These are phyloP conservation scores for Garcia nutans DNA, from an alignment of 345 rosid species.

Conservation along the genomic window DNA sequence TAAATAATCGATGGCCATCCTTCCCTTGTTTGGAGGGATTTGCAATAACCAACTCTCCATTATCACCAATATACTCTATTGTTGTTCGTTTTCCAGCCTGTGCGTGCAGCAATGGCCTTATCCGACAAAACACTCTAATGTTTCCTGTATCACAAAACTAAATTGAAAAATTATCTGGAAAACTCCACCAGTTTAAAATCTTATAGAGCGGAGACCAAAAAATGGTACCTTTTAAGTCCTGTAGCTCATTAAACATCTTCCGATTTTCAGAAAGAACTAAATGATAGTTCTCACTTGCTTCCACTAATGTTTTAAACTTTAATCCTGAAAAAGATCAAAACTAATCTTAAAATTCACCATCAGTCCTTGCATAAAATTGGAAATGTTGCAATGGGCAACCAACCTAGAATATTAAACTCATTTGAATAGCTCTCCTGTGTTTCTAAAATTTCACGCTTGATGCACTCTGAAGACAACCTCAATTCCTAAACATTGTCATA, in stretches of 20 bases:
- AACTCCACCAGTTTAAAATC: not conserved
- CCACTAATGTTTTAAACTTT: constrained; percentile 49
- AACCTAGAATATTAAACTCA: constrained; percentile 63
- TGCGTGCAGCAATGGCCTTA: constrained; percentile 76
- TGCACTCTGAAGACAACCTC: constrained; percentile 49
- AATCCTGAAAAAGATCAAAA: constrained; percentile 41
- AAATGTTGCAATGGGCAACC: constrained; percentile 5
- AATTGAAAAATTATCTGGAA: not conserved
- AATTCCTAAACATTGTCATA: constrained; percentile 49
- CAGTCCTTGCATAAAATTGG: not conserved
- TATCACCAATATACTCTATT: constrained; percentile 67
- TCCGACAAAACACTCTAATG: constrained; percentile 81
- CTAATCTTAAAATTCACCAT: constrained; percentile 6
- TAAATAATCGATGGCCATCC: constrained; percentile 63
- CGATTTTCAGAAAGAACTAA: constrained; percentile 75
- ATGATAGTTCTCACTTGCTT: constrained; percentile 69
- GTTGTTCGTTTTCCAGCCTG: constrained; percentile 50
- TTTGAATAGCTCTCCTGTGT: constrained; percentile 47
- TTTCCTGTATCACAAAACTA: constrained; percentile 55
- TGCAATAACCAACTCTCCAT: constrained; percentile 64
- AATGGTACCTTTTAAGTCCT: constrained; percentile 76
- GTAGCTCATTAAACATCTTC: constrained; percentile 81
- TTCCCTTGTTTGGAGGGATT: constrained; percentile 79
- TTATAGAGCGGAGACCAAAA: not conserved
- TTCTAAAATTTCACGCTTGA: constrained; percentile 60